Conservation (phyloP, 768 basidiomycete genomes). For the Albatrellus ellisii region DNA sequence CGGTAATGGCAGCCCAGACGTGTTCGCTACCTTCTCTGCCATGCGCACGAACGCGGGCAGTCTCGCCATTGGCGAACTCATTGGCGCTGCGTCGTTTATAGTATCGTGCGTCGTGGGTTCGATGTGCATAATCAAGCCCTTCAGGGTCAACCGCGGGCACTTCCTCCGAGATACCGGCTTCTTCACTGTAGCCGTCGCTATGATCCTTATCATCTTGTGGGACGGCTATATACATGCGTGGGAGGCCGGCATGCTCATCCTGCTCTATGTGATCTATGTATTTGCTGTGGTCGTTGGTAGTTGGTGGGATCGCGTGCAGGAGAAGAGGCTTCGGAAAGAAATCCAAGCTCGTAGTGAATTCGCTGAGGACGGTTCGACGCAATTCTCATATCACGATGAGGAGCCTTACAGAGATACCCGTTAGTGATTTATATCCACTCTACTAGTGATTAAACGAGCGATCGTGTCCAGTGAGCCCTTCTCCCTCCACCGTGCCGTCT, state of each 20-base stretch:
- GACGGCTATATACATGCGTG: slow-evolving; percentile 59
- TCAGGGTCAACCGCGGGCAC: slow-evolving; percentile 63
- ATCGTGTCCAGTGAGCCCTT: slow-evolving; percentile 11
- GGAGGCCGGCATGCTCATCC: slow-evolving; percentile 65
- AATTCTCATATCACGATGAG: slow-evolving; percentile 24
- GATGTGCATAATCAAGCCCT: slow-evolving; percentile 97
- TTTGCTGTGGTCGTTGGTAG: slow-evolving; percentile 57
- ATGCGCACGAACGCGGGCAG: slow-evolving; percentile 78
- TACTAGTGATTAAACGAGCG: slow-evolving; percentile 2
- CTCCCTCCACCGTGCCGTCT: slow-evolving; percentile 7
- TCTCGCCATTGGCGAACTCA: slow-evolving; percentile 86
- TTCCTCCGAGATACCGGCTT: slow-evolving; percentile 94
- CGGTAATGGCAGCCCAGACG: slow-evolving; percentile 93
- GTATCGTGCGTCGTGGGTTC: slow-evolving; percentile 92
- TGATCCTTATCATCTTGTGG: slow-evolving; percentile 65
- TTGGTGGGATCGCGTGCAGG: slow-evolving; percentile 58
- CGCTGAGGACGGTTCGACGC: slow-evolving; percentile 28
- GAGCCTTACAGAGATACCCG: slow-evolving; percentile 53
- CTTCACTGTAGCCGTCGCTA: slow-evolving; percentile 70
- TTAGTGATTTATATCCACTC: slow-evolving; percentile 20
- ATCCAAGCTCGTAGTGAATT: slow-evolving; percentile 47
- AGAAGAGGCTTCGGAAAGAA: slow-evolving; percentile 33
- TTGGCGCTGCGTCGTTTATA: slow-evolving; percentile 94
- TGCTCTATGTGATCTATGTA: slow-evolving; percentile 70
- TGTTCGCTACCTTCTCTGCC: slow-evolving; percentile 92